Evolutionary conservation across 1,284 basidiomycete genomes (phyloP).

Genomic region (Coniferiporia sulphurascens): DNA sequence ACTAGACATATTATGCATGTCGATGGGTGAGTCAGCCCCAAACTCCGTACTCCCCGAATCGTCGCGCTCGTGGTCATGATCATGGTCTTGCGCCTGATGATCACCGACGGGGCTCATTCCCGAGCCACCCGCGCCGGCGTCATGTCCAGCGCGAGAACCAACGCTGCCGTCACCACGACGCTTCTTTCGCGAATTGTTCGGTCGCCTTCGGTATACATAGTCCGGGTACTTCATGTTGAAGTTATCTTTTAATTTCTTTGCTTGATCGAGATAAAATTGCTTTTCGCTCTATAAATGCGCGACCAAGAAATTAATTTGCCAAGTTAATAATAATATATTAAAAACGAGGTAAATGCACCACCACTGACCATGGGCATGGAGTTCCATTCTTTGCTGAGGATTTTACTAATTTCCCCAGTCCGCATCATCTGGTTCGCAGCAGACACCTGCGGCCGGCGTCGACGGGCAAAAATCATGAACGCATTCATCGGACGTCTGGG

Average conservation of each 20-base stretch:
- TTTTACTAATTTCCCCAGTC: constrained; percentile 80
- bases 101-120: no score
- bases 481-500: constrained; percentile 86
- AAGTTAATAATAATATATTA: no score
- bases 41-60: constrained; percentile 7
- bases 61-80: not conserved
- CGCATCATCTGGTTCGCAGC: constrained; percentile 80
- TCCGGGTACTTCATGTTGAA: constrained; percentile 84
- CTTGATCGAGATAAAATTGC: constrained; percentile 80
- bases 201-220: constrained; percentile 78
- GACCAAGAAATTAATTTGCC: no score
- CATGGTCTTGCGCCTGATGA: not conserved
- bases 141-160: constrained; percentile 12
- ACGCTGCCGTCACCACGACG: constrained; percentile 46
- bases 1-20: not conserved
- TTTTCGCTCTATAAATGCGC: constrained; percentile 53
- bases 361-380: constrained; percentile 59
- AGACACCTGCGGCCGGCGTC: constrained; percentile 72
- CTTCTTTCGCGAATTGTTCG: constrained; percentile 75
- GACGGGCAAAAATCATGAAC: constrained; percentile 86
- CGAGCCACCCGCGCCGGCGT: constrained; percentile 9
- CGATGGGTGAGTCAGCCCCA: constrained; percentile 4
- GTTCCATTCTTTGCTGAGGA: constrained; percentile 77
- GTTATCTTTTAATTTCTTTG: constrained; percentile 74
- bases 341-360: constrained; percentile 4